Conservation (phyloP, 176 grass and related monocot genomes). For the Ensete ventricosum region DNA sequence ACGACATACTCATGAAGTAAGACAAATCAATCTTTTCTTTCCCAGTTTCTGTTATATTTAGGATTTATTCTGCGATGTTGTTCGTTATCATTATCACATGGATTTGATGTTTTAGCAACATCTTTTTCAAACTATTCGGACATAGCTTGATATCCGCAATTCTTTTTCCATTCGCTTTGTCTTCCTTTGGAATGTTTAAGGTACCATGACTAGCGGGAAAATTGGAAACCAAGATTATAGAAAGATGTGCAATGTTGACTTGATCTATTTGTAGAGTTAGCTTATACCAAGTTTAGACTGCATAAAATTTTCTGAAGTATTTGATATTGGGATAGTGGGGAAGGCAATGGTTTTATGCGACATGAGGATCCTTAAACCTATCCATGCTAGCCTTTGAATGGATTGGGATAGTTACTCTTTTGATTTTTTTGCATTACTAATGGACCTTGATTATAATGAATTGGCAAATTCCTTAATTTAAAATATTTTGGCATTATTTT, state of each 20-base stretch:
- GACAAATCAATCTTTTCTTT: constrained; percentile 6
- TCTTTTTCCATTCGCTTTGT: neutral
- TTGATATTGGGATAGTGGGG: neutral
- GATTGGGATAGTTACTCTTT: neutral
- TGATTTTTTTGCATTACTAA: neutral
- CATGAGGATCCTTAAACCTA: neutral
- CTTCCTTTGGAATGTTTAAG: neutral
- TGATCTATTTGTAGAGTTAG: neutral
- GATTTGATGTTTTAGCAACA: neutral
- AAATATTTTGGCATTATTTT: no score
- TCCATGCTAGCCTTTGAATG: neutral
- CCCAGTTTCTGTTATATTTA: neutral
- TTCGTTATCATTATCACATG: neutral
- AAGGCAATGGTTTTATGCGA: neutral
- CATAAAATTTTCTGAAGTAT: neutral
- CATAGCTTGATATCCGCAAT: neutral
- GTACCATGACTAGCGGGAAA: neutral
- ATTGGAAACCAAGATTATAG: neutral
- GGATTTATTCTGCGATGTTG: neutral
- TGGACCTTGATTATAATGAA: no score
- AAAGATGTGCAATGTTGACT: neutral
- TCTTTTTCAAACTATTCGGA: no score
- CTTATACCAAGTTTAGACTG: neutral
- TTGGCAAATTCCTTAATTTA: no score
- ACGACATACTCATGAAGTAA: constrained; percentile 99